Base-by-base conservation (phyloP, 805 yeast genomes). In the Kodamaea jinghongensis region DNA sequence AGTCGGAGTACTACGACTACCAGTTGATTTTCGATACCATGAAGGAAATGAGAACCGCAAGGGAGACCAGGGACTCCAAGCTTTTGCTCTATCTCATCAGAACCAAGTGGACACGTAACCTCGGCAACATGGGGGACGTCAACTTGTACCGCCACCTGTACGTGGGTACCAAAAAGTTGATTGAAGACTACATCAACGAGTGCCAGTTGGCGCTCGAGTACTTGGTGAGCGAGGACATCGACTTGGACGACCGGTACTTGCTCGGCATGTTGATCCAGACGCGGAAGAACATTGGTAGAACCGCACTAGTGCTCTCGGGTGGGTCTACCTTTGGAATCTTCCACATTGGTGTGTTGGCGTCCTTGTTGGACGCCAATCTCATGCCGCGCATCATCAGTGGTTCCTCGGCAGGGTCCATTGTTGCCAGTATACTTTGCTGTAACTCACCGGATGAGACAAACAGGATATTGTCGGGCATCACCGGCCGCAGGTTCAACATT, bases 251-350 rank as follows among this genome's bases (percentile, higher is more conserved):
- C 44, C 60, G 77, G 9, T 81, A 85, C 51, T 69, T 86, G 11
- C 65, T 91, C 41, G 86, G 86, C 2, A 86, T 86, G 75, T 67
- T 91, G 25, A 77, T 85, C 28, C 96, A 91, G 56, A 86, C 97
- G 0, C 72, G 96, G 44, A 86, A 86, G 58, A 88, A 90, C 52
- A 86, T 86, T 37, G 99, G 99, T 0, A 73, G 96, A 40, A 90
- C 98, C 0, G 99, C 98, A 0, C 67, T 93, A 17, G 88, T 95
- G n/a, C 72, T 93, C 39, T 83, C 95, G 34, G 99, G 99, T 1
- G 99, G 99, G 2, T 89, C 96, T 2, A 86, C 96, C 4, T 86
- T 91, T 65, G 99, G 98, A 0, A 64, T 91, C 36, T 80, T 90
- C 45, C 98, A 91, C 49, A 85, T 89, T 42, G 99, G 99, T 1